Conservation (phyloP, 495 filamentous ascomycete species). For the Lophiostoma macrostomum region DNA sequence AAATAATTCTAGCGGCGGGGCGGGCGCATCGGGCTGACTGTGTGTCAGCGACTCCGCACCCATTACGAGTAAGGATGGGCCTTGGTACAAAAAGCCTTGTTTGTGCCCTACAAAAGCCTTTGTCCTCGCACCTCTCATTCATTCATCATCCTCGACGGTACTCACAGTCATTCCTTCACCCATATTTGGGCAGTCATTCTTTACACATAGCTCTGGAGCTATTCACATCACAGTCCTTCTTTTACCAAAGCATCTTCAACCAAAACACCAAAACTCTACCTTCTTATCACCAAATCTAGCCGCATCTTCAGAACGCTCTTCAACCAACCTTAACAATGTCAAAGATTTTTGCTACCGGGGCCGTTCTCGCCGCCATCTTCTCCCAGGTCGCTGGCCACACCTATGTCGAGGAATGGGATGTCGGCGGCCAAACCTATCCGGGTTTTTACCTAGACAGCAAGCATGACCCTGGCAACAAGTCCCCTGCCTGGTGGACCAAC, state of each 20-base stretch:
- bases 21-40: background rate
- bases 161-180: constrained; percentile 1
- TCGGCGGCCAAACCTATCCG: background rate
- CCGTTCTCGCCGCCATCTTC: constrained; percentile 2
- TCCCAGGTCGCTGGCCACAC: constrained; percentile 1
- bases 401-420: background rate
- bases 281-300: background rate
- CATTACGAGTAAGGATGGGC: no score
- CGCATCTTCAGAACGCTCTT: background rate
- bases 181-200: background rate
- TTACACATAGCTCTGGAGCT: background rate
- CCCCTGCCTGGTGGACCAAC: constrained; percentile 11
- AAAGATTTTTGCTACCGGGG: background rate
- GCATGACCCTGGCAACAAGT: background rate
- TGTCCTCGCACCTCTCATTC: background rate
- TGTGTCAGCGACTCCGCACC: no score
- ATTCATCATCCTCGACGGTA: background rate
- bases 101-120: constrained; percentile 7
- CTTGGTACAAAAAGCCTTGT: no score
- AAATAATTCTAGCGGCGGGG: background rate
- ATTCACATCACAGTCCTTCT: background rate
- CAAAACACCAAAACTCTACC: background rate
- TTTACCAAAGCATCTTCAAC: background rate
- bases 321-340: background rate
- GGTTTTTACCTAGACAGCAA: constrained; percentile 4